A percentile compares a stretch with the other conserved stretches of the same genome.
Evolutionary conservation across 768 basidiomycete genomes (phyloP).

Genomic region (Leccinum truebloodii): DNA sequence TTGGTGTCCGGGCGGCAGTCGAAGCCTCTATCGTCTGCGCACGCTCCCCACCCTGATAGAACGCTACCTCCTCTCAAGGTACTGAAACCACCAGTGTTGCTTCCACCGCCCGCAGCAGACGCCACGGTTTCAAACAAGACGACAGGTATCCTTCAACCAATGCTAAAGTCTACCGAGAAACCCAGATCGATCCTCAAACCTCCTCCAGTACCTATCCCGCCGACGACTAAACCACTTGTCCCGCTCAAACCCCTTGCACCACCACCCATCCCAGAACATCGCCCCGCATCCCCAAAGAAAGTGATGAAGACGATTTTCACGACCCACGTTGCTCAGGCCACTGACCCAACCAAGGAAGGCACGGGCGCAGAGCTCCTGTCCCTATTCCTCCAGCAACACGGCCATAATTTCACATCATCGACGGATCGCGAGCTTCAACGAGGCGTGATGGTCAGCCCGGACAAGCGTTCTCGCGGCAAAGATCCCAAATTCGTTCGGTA

Average conservation of each 20-base stretch:
- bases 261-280: constrained; percentile 26
- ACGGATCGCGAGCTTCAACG: constrained; percentile 42
- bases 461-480: constrained; percentile 48
- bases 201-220: constrained; percentile 23
- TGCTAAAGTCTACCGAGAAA: constrained; percentile 20
- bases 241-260: constrained; percentile 30
- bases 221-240: constrained; percentile 12
- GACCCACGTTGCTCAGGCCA: constrained; percentile 53
- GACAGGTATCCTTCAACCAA: constrained; percentile 8
- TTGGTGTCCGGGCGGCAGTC: constrained; percentile 4
- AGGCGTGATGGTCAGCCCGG: constrained; percentile 60
- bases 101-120: background rate
- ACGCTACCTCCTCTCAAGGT: constrained; percentile 11
- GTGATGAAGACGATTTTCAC: constrained; percentile 50
- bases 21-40: constrained; percentile 11
- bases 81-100: constrained; percentile 19
- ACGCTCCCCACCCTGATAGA: constrained; percentile 6
- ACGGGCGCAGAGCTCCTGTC: constrained; percentile 52
- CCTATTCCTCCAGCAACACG: constrained; percentile 52
- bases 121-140: constrained; percentile 3
- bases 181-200: constrained; percentile 30
- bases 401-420: constrained; percentile 36
- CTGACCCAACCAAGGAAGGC: constrained; percentile 51
- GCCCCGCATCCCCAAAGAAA: constrained; percentile 31
- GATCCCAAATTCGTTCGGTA: constrained; percentile 51